Base-by-base conservation (phyloP, 768 basidiomycete genomes). In the Tubosaeta sp. region DNA sequence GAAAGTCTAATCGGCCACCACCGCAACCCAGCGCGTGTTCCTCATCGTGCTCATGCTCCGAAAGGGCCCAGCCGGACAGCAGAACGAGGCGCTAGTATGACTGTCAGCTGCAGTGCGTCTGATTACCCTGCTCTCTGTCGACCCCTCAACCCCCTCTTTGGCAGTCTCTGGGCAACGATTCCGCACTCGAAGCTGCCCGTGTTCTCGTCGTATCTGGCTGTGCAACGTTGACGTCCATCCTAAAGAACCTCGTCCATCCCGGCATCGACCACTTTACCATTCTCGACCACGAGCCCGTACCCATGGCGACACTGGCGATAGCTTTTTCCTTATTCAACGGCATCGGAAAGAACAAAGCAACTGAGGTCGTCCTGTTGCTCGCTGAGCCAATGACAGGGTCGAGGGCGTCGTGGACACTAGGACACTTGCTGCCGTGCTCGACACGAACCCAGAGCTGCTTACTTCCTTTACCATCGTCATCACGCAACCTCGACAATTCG, bases 181-280 rank as follows among this genome's bases (percentile, higher is more conserved):
- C 75, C 22, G 92, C 92, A 0, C 85, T 98, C 51, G 94, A 98
- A 68, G 76, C 83, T 3, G 79, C 93, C 12, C 80, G 86, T 42
- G 76, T 97, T 36, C 78, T 98, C 27, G 82, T 96, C 57, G 69
- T 97, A 51, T 86, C 85, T 35, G 86, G 76, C 1, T 83, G 84
- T 21, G 91, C 92, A 0, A 91, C 94, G 2, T 84, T 89, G 2
- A 90, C 93, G 27, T 86, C 90, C 44, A 82, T 90, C 58, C 78
- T 99, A 50, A 98, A 99, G 78, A 98, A 98, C 64, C 85, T 98
- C 54, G 93, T 98, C 35, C 81, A 98, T 8, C 96, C 96, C 3
- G 95, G 95, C 8, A 83, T 97, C 57, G 92, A 94, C n/a, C 83
- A 89, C 63, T 98, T 96, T 67, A 95, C 94, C 43, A 81, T 98